Conservation (phyloP, 306 rosid species). For the Vigna angularis region DNA sequence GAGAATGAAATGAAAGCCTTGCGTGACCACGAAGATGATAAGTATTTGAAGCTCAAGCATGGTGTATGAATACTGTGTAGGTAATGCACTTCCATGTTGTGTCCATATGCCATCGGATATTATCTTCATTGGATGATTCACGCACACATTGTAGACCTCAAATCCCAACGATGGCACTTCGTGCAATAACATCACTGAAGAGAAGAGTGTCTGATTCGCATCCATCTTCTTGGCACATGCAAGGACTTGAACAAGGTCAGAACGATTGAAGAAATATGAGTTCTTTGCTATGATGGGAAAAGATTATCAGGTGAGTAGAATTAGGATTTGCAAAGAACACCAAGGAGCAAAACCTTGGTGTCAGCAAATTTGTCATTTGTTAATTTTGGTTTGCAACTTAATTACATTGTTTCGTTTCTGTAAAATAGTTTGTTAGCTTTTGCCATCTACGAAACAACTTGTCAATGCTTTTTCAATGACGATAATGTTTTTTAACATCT, state of each 20-base stretch:
- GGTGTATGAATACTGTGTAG: slow-evolving; percentile 38
- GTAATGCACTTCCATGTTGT: neutral
- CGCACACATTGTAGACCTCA: slow-evolving; percentile 4
- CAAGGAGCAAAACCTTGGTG: neutral
- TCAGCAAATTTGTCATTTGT: neutral
- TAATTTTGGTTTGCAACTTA: neutral
- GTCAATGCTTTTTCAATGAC: neutral
- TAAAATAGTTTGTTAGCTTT: neutral
- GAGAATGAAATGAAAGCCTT: slow-evolving; percentile 48
- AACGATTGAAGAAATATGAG: neutral
- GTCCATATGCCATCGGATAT: slow-evolving; percentile 35
- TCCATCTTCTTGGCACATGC: neutral
- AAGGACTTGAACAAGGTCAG: neutral
- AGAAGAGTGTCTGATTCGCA: neutral
- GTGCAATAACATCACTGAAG: neutral
- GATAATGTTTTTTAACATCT: neutral
- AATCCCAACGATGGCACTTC: accelerated
- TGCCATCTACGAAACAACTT: neutral
- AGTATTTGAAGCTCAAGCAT: slow-evolving; percentile 54
- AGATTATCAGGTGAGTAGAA: neutral
- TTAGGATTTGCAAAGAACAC: neutral
- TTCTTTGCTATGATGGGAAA: neutral
- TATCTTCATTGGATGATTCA: slow-evolving; percentile 7
- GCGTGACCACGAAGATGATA: slow-evolving; percentile 40
- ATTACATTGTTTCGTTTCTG: neutral